These are phyloP conservation scores for Cercophora samala DNA, from an alignment of 495 filamentous ascomycete species.

Conservation along the genomic window DNA sequence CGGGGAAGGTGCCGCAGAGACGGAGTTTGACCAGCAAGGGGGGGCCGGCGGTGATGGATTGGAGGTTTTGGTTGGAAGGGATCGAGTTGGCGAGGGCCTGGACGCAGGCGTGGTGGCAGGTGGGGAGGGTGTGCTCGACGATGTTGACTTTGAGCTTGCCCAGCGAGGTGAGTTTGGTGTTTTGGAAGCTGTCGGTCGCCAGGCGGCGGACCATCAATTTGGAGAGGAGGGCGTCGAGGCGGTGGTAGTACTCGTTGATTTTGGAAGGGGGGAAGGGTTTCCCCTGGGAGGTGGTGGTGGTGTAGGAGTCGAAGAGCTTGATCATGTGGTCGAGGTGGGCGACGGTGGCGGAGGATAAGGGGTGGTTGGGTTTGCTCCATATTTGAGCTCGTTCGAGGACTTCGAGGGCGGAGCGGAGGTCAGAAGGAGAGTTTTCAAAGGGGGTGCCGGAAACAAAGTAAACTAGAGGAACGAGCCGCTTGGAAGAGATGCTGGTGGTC, in stretches of 20 bases:
- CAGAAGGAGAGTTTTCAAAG: constrained; percentile 18
- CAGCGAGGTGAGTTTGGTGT: constrained; percentile 21
- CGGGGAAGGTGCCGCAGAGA: constrained; percentile 27
- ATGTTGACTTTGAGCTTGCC: constrained; percentile 28
- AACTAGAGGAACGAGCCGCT: constrained; percentile 11
- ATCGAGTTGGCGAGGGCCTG: background rate
- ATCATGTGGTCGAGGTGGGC: constrained; percentile 17
- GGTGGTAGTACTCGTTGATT: constrained; percentile 17
- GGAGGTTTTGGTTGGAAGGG: background rate
- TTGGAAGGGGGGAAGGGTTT: constrained; percentile 1
- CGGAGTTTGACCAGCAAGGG: constrained; percentile 22
- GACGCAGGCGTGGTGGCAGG: constrained; percentile 11
- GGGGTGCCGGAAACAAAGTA: constrained; percentile 34
- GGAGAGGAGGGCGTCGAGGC: constrained; percentile 21
- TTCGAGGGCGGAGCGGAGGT: constrained; percentile 18
- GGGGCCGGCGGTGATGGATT: background rate
- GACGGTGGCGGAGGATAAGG: constrained; percentile 9
- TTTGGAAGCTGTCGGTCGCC: constrained; percentile 26
- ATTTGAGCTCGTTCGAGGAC: constrained; percentile 16
- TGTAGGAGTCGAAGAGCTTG: constrained; percentile 13
- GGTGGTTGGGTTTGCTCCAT: constrained; percentile 13
- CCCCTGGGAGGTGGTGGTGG: constrained; percentile 9
- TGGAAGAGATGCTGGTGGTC: constrained; percentile 4
- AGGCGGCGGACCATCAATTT: constrained; percentile 29
- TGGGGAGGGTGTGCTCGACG: constrained; percentile 23